Evolutionary conservation across 805 yeast genomes (phyloP), one percentile per base, ranked within the genome.

Genomic region (Wickerhamomyces subpelliculosus): DNA sequence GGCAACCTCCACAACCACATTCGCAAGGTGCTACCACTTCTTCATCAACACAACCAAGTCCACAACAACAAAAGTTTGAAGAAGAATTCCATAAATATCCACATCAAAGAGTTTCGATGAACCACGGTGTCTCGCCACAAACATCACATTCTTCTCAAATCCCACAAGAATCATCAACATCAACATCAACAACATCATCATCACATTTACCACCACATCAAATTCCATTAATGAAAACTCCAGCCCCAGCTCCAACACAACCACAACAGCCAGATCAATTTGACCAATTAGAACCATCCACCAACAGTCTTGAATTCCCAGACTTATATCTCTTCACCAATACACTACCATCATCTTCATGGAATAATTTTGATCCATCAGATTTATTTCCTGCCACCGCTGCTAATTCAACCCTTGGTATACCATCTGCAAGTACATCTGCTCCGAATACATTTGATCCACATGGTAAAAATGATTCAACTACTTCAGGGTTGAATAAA

Each of bases 261-360:
- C 14, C 27, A 9, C 40, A 18, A 22, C 8, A 18, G 18, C 10
- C 11, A 5, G 13, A 25, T 25, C 27, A 13, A 25, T 16, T 13
- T 25, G n/a, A n/a, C n/a, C n/a, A n/a, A n/a, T n/a, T n/a, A n/a
- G n/a, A n/a, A n/a, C n/a, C n/a, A n/a, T n/a, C n/a, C n/a, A n/a
- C n/a, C n/a, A n/a, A n/a, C n/a, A n/a, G n/a, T n/a, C n/a, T 44
- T 8, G 59, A 52, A 29, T 53, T 53, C 38, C 58, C 59, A n/a
- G 57, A 54, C 12, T 27, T 54, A 24, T 54, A 53, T 18, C 40
- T 54, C 8, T 54, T 54, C 34, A 54, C 59, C 2, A 51, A 50
- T 23, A 46, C 45, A 3, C 33, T 49, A 5, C 57, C 57, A 20
- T 41, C 48, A 2, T 34, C 14, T 25, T 31, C 31, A 22, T 29